Base-by-base conservation (phyloP, 345 rosid species). In the Gossypium anomalum region DNA sequence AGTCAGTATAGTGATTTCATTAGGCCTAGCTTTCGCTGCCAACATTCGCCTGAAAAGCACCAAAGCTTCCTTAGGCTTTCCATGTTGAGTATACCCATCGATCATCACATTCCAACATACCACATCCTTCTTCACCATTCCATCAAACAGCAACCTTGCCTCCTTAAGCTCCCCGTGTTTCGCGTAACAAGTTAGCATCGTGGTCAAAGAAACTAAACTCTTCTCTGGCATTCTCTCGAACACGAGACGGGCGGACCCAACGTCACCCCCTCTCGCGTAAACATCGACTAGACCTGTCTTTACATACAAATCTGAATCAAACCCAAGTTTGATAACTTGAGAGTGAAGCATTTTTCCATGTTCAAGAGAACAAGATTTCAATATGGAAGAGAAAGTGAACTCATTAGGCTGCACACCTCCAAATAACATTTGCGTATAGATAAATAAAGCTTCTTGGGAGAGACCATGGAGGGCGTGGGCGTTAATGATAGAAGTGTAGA, bases 101-200 rank as follows among this genome's bases (percentile, higher is more conserved):
- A 90, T 86, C 92, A 90, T 90, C 77, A 84, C 92, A 48, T 90
- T 90, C 95, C 95, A 90, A 52, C 91, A 87, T n/a, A 88, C 83
- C 9, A 76, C 85, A 75, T 88, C 92, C 78, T 77, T 88, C 53
- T 86, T 89, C 55, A 78, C 76, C 79, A 85, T 72, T 60, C 77
- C 86, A 71, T 90, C 89, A 53, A 90, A 89, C 83, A 89, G 49
- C 11, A 4, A 73, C 71, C 88, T 85, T 20, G 94, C 92, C 19
- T 79, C 84, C 29, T 77, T 70, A 29, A 90, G 20, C 78, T 85
- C 82, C 67, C 94, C 90, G 23, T 76, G 78, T 77, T 82, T 90
- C 1, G 92, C 83, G 20, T 78, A 86, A 77, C 98, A 94, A 1
- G 92, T 86, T 58, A 94, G 81, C 98, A 94, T 94, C 7, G 93